These are phyloP conservation scores for Plantago lanceolata DNA, from an alignment of 305 asterid genomes.

Conservation along the genomic window DNA sequence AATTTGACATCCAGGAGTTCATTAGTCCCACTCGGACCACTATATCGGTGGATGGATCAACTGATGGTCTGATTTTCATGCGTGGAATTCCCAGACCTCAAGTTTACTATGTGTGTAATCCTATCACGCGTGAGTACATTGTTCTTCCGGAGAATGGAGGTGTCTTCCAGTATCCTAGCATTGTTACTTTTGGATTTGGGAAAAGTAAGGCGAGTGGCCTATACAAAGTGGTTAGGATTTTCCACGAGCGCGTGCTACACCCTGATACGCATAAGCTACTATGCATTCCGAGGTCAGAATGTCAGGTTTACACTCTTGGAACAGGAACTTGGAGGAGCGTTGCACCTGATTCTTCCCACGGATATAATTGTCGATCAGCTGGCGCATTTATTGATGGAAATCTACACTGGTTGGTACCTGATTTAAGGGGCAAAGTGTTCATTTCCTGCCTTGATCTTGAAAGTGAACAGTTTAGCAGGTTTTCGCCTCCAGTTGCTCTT, in stretches of 20 bases:
- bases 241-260: constrained; percentile 18
- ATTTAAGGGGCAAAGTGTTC: not conserved
- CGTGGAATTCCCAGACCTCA: not conserved
- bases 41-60: constrained; percentile 20
- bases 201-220: constrained; percentile 14
- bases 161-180: not conserved
- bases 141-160: constrained; percentile 21
- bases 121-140: constrained; percentile 23
- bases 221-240: constrained; percentile 29
- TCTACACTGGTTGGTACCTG: constrained; percentile 44
- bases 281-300: constrained; percentile 12
- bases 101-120: constrained; percentile 27
- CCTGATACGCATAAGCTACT: not conserved
- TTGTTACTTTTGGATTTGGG: constrained; percentile 28
- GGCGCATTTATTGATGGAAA: constrained; percentile 33
- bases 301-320: constrained; percentile 45
- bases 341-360: constrained; percentile 6
- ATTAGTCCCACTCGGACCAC: not conserved
- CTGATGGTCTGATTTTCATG: constrained; percentile 27
- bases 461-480: constrained; percentile 28
- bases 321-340: constrained; percentile 39
- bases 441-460: constrained; percentile 37
- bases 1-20: not conserved
- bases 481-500: constrained; percentile 27
- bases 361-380: constrained; percentile 9